Evolutionary conservation across 306 rosid species (phyloP), one percentile per base, ranked within the genome.

Genomic region (Prunus fruticosa): DNA sequence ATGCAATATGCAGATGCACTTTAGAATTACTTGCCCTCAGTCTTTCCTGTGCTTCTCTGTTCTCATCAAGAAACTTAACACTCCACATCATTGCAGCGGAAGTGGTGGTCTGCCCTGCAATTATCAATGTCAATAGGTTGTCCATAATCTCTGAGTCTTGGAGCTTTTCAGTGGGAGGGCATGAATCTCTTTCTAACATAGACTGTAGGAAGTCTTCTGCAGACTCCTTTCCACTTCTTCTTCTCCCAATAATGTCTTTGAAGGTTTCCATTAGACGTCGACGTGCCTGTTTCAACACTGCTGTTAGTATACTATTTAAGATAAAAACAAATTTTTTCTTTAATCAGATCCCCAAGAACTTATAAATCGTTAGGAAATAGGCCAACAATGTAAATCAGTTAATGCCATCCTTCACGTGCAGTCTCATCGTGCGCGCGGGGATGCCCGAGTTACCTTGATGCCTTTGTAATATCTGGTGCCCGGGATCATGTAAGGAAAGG

Each of bases 1-100:
- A 54, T 54, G 23, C 23, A 20, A 54, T 54, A 8, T n/a, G 25
- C 23, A 54, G 61, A 54, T 54, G n/a, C 61, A 54, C 27, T 54
- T 51, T 16, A 19, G 56, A 51, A 51, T 11, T 28, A 77, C 90
- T 84, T 61, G 87, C 96, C 89, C 96, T 83, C 68, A 91, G 89
- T 69, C 52, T 79, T 51, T 86, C 86, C 70, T 73, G 88, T 23
- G 68, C 85, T 67, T 89, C 92, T 80, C 50, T 84, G 84, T 86
- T 91, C 23, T 84, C 92, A 76, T 84, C 81, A 34, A 91, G 88
- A 76, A 89, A 87, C 84, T 89, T 91, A 60, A 89, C 89, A 83
- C 92, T 86, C 93, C 91, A 91, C 93, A 87, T 91, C 89, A 91
- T 83, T 18, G 93, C 91, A 63, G 96, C 92, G 19, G 93, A 89